Evolutionary conservation across 495 filamentous ascomycete species (phyloP), one percentile per base, ranked within the genome.

Genomic region (Choiromyces venosus): DNA sequence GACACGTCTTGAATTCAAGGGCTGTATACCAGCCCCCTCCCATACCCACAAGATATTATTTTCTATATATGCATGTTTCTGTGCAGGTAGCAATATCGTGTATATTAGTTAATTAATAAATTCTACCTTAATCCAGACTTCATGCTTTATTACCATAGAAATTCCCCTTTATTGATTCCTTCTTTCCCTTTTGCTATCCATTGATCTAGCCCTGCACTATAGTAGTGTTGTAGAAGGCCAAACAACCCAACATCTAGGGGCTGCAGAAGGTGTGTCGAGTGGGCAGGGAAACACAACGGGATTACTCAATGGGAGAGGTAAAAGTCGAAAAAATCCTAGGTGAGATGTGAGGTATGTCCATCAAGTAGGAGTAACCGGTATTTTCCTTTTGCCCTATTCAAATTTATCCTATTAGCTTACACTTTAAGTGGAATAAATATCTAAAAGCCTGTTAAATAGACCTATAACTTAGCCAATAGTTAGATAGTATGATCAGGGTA

Each of bases 191-290:
- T 29, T 5, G 33, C 35, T 65, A 74, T 71, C 21, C 37, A 18
- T 40, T 68, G 37, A 77, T 77, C 72, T 52, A 74, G 21, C 4
- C 69, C 52, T 37, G 67, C 70, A 21, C 46, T 71, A 52, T 77
- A 74, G 19, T 66, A 40, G 16, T 65, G 36, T 61, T 71, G 35
- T 16, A 73, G 66, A 5, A 66, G 72, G 33, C 66, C 39, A 74
- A 77, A 79, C 0, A 72, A 37, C 0, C 66, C 74, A 5, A 79
- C 65, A 73, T 79, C 69, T 2, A 75, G 25, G 1, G 69, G 69
- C 35, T 79, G 66, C 33, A 75, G 37, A 37, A 79, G 46, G 52
- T 77, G 75, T 14, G 67, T 79, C 3, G 52, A 77, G 52, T 79
- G 36, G 7, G 69, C 39, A 19, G 64, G 74, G 35, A 74, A 38